phyloP scores from a whole-genome alignment of 495 filamentous ascomycete species.

The Monascus purpureus region DNA sequence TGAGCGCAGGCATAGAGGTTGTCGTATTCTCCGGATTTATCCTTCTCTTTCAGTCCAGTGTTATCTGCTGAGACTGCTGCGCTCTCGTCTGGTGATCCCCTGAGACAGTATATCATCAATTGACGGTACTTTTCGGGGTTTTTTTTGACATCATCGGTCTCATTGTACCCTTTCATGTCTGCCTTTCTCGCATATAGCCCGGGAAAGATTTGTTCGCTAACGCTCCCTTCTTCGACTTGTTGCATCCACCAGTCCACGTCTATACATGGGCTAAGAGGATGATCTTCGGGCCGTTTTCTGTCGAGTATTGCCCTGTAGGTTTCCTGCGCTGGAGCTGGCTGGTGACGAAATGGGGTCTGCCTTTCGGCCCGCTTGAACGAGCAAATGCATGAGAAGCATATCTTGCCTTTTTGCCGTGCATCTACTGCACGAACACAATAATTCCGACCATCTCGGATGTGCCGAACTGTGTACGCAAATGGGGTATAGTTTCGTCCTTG shows the following conservation, averaged over 20 bases:
- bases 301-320: slow-evolving; percentile 24
- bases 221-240: slow-evolving; percentile 8
- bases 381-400: slow-evolving; percentile 45
- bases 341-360: slow-evolving; percentile 19
- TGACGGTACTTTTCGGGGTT: slow-evolving; percentile 42
- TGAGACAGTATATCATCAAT: slow-evolving; percentile 42
- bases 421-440: slow-evolving; percentile 49
- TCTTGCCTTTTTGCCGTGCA: slow-evolving; percentile 27
- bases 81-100: slow-evolving; percentile 21
- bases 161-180: slow-evolving; percentile 45
- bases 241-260: slow-evolving; percentile 35
- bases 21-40: slow-evolving; percentile 21
- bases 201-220: slow-evolving; percentile 37
- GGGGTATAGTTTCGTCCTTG: slow-evolving; percentile 37
- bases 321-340: slow-evolving; percentile 21
- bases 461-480: slow-evolving; percentile 44
- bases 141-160: slow-evolving; percentile 16
- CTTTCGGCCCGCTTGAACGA: slow-evolving; percentile 46
- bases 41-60: slow-evolving; percentile 10
- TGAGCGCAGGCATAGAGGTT: slow-evolving; percentile 52
- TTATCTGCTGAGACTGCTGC: slow-evolving; percentile 4
- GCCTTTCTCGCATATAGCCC: slow-evolving; percentile 48
- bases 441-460: slow-evolving; percentile 38
- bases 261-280: slow-evolving; percentile 23
- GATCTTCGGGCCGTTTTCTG: slow-evolving; percentile 24